phyloP scores from a whole-genome alignment of 1,139 yeast genomes.

The Taphrina betulina region DNA sequence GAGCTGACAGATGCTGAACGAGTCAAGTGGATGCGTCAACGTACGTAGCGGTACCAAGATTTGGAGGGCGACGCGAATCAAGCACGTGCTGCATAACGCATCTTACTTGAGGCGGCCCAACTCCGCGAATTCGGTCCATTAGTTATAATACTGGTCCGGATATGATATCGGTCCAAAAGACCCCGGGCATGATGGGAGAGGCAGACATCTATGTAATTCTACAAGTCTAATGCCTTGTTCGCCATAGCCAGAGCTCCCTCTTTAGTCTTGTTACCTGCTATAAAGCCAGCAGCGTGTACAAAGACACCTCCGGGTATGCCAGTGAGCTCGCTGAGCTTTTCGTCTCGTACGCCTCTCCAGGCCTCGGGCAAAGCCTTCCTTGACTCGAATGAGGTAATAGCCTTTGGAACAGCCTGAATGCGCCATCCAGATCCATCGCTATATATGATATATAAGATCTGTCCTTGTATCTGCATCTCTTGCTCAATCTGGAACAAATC shows the following conservation, averaged over 20 bases:
- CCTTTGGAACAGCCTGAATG: constrained; percentile 81
- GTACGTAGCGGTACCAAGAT: no score
- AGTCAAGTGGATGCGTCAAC: no score
- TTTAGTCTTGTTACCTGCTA: constrained; percentile 84
- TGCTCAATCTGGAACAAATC: constrained; percentile 70
- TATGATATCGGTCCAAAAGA: no score
- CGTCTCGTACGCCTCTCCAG: constrained; percentile 94
- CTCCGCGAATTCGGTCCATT: no score
- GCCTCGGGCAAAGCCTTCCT: constrained; percentile 83
- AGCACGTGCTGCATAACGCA: no score
- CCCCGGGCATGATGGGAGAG: no score
- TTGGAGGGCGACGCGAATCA: no score
- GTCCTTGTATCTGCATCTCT: constrained; percentile 55
- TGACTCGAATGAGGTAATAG: constrained; percentile 67
- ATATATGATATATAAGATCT: constrained; percentile 73
- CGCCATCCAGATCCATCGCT: constrained; percentile 78
- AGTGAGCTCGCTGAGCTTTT: constrained; percentile 63
- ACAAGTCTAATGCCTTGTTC: constrained; percentile 49
- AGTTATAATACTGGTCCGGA: no score
- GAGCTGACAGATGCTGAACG: no score
- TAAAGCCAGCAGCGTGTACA: constrained; percentile 95
- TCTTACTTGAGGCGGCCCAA: no score
- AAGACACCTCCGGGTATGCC: constrained; percentile 86
- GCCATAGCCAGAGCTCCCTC: constrained; percentile 82
- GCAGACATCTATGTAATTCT: background rate